Percentiles rank a stretch among this genome's conserved stretches.
phyloP scores from a whole-genome alignment of 257 asterid species.

The Solanum commersonii region DNA sequence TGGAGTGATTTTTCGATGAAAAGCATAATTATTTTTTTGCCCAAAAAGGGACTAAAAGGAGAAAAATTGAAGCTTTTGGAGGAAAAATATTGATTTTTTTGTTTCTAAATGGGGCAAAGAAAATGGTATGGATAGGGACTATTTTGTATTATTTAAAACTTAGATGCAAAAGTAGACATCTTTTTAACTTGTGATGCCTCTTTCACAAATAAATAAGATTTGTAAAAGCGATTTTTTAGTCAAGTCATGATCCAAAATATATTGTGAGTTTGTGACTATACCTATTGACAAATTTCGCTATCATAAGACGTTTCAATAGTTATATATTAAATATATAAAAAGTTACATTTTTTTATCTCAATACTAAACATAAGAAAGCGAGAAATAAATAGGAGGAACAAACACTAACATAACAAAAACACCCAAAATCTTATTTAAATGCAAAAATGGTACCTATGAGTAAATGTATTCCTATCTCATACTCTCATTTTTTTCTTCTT shows the following conservation, averaged over 20 bases:
- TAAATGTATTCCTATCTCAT: neutral
- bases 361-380: neutral
- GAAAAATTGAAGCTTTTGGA: too few species aligned
- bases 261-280: neutral
- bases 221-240: neutral
- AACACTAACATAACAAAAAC: too few species aligned
- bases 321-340: too few species aligned
- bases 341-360: too few species aligned
- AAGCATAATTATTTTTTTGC: too few species aligned
- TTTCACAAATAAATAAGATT: neutral
- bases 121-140: too few species aligned
- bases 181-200: neutral
- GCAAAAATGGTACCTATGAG: too few species aligned
- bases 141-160: neutral
- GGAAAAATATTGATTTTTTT: too few species aligned
- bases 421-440: too few species aligned
- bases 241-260: neutral
- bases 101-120: too few species aligned
- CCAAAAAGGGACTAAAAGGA: too few species aligned
- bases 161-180: neutral
- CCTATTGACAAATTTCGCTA: neutral
- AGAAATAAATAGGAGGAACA: neutral
- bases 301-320: neutral
- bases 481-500: neutral
- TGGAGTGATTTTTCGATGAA: too few species aligned